Evolutionary conservation across 805 yeast genomes (phyloP).

Genomic region (Peterozyma xylosa): DNA sequence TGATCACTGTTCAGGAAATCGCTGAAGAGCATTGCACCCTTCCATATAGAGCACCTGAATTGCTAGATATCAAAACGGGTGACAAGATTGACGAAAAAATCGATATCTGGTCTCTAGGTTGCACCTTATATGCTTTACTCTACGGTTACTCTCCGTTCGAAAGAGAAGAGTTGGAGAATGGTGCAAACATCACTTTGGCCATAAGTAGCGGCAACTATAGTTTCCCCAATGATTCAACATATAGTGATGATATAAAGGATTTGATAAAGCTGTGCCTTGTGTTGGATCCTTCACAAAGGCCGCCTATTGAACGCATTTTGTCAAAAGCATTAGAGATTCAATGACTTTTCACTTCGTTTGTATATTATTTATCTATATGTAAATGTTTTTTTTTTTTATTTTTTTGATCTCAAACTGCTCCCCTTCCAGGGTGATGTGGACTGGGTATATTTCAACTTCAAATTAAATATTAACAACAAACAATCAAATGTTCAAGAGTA

Average conservation of each 20-base stretch:
- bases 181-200: constrained; percentile 76
- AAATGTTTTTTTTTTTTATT: too few species aligned
- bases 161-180: constrained; percentile 68
- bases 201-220: constrained; percentile 59
- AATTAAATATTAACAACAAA: too few species aligned
- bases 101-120: constrained; percentile 92
- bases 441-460: too few species aligned
- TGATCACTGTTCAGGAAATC: constrained; percentile 68
- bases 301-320: constrained; percentile 53
- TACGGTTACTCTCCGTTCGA: constrained; percentile 86
- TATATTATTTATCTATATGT: too few species aligned
- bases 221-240: constrained; percentile 46
- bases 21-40: constrained; percentile 82
- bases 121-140: constrained; percentile 68
- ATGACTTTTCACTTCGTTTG: not conserved
- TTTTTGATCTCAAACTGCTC: too few species aligned
- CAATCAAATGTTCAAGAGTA: too few species aligned
- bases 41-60: constrained; percentile 87
- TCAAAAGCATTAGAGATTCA: constrained; percentile 38
- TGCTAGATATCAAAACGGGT: constrained; percentile 68
- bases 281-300: constrained; percentile 55
- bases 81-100: constrained; percentile 61
- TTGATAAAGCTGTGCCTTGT: constrained; percentile 55
- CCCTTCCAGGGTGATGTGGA: too few species aligned
- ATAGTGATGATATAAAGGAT: constrained; percentile 46